Conservation (phyloP, 208 protist species). For the Trypanosoma melophagium region DNA sequence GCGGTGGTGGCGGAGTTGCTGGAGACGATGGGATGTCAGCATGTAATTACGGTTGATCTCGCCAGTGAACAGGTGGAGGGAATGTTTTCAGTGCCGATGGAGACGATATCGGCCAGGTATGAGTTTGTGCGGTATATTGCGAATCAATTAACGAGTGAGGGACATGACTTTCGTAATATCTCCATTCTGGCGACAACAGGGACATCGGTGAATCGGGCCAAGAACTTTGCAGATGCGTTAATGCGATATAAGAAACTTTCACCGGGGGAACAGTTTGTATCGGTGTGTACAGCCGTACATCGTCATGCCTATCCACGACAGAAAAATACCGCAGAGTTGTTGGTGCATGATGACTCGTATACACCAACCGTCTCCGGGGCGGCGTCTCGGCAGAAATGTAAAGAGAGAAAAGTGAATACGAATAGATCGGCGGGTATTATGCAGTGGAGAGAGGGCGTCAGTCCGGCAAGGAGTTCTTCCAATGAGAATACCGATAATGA, state of each 20-base stretch:
- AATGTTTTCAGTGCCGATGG: slow-evolving; percentile 93
- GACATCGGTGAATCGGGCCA: slow-evolving; percentile 61
- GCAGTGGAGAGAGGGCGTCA: too few species aligned
- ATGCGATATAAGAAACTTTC: slow-evolving; percentile 78
- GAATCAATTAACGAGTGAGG: slow-evolving; percentile 65
- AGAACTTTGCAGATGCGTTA: slow-evolving; percentile 82
- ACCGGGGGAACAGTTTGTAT: slow-evolving; percentile 66
- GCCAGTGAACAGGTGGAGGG: slow-evolving; percentile 91
- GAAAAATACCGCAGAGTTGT: too few species aligned
- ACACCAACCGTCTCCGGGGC: too few species aligned
- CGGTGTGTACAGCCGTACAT: slow-evolving; percentile 76
- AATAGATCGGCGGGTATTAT: too few species aligned
- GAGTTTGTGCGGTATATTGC: slow-evolving; percentile 87
- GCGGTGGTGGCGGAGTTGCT: slow-evolving; percentile 90
- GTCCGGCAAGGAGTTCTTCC: too few species aligned
- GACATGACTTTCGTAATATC: slow-evolving; percentile 65
- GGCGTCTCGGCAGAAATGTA: too few species aligned
- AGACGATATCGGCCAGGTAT: slow-evolving; percentile 82
- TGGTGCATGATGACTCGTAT: too few species aligned
- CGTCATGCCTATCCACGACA: slow-evolving; percentile 21
- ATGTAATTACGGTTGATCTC: slow-evolving; percentile 93
- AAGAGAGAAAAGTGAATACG: too few species aligned
- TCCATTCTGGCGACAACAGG: slow-evolving; percentile 71
- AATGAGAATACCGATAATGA: background rate
- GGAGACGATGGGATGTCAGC: slow-evolving; percentile 83